Evolutionary conservation across 345 rosid species (phyloP), one percentile per base, ranked within the genome.

Genomic region (Citrus medica): DNA sequence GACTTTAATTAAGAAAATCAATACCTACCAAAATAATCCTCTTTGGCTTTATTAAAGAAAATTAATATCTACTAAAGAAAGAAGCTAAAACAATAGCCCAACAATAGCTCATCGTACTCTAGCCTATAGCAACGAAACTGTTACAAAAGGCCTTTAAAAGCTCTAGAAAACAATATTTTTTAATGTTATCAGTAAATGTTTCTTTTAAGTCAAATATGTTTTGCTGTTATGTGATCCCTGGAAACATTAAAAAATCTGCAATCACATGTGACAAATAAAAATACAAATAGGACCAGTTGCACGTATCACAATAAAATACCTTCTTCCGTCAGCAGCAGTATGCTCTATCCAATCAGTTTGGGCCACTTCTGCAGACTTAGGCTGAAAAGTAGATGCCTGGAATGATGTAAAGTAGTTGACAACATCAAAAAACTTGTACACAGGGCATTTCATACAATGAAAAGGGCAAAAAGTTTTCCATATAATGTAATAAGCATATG

Each of bases 341-440:
- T 96, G 99, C 85, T 94, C 98, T 77, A 86, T 85, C 99, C 99
- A 96, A 77, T 94, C 94, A 67, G 89, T 85, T 77, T 68, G 75
- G 61, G 79, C 84, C 80, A 73, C 89, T 78, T 80, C 86, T 42
- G 80, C 58, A 64, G 90, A 82, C 74, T 81, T 86, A 71, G 83
- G 88, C 81, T 83, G 89, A 73, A 79, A 28, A 61, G 28, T 61
- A 71, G 81, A 58, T 69, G 79, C 85, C 92, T 90, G 84, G 74
- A 86, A 77, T 76, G 81, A 74, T 42, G 60, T 69, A 72, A 71
- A 40, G 69, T 67, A 63, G 67, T 59, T 66, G 30, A 73, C 32
- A 55, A 5, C 17, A 65, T 53, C 38, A 78, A 55, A 38, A 74
- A 37, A 68, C 33, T 35, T 35, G 16, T 59, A 71, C 30, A 66